Percentiles rank a stretch among this genome's conserved stretches.
Conservation (phyloP, 2,329 filamentous ascomycete species). For the Xylaria hypoxylon region DNA sequence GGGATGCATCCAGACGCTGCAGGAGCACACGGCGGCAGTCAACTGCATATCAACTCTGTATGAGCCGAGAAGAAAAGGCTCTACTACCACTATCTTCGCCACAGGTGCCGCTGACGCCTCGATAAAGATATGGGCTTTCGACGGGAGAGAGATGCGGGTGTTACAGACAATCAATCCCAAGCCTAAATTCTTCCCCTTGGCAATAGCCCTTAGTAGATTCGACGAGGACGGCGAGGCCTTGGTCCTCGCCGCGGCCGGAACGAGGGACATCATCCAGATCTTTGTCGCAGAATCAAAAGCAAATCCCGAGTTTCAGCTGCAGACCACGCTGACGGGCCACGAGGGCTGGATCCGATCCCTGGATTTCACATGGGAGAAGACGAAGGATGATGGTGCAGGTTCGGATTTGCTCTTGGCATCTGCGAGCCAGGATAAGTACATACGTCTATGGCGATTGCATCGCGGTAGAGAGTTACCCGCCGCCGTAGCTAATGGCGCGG, state of each 20-base stretch:
- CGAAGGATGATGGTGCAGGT: conserved; percentile 43
- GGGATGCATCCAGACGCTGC: conserved; percentile 65
- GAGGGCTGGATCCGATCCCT: conserved; percentile 95
- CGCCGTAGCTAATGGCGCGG: conserved; percentile 63
- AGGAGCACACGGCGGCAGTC: conserved; percentile 78
- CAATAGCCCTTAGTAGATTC: conserved; percentile 75
- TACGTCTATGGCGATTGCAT: conserved; percentile 90
- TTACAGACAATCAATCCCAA: conserved; percentile 77
- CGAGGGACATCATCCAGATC: conserved; percentile 83
- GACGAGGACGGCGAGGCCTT: conserved; percentile 63
- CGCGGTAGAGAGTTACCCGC: conserved; percentile 73
- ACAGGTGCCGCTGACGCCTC: conserved; percentile 86
- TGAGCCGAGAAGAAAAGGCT: conserved; percentile 43
- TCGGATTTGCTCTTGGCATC: conserved; percentile 87
- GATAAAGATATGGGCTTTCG: conserved; percentile 76
- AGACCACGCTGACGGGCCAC: conserved; percentile 85
- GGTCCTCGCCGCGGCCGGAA: conserved; percentile 87
- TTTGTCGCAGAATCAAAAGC: conserved; percentile 68
- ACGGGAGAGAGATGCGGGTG: conserved; percentile 61
- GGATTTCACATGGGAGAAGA: conserved; percentile 76
- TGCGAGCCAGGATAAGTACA: conserved; percentile 97
- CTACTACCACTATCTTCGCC: conserved; percentile 65
- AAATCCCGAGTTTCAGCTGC: conserved; percentile 70
- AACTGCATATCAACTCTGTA: conserved; percentile 71
- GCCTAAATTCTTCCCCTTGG: conserved; percentile 85